Base-by-base conservation (phyloP, 2,329 filamentous ascomycete species). In the Sporothrix brunneoviolacea region DNA sequence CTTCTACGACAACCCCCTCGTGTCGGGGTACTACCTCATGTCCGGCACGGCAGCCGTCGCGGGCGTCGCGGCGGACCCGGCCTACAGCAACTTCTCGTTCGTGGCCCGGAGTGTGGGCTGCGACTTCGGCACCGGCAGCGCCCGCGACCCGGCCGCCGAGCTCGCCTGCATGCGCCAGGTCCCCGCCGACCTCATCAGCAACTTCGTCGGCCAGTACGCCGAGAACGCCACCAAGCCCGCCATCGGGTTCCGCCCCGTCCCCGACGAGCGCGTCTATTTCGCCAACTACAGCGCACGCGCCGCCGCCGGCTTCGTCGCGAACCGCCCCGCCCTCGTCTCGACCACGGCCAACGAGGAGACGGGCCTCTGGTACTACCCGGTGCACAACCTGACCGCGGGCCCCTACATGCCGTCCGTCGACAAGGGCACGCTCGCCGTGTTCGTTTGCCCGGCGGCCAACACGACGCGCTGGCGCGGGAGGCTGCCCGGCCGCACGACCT, bases 1-100 rank as follows among this genome's bases (percentile, higher is more conserved):
- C 10, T 74, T 65, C 71, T 55, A 61, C 18, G 61, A 74, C 5
- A 66, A 76, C 49, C 72, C 73, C 4, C 71, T 76, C 36, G 68
- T 69, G 1, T 58, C 63, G 8, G 68, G 64, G 4, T 64, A 69
- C 36, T 69, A 70, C 50, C 55, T 71, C 45, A 65, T 72, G 41
- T 70, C 69, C 46, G 72, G 62, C 24, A 67, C 64, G 4, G 69
- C 66, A 4, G 62, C 63, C 16, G 62, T 63, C 2, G 62, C 59
- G 13, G 55, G 60, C 5, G 55, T 60, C 2, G 60, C 53, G 8
- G 44, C 48, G 8, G 65, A 67, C 30, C 44, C 52, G 8, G 37
- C 52, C 9, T 52, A 63, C 51, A 59, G 58, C 46, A 65, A 65
- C 57, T 69, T 69, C 53, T 65, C 57, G 49, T 67, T 63, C 45